Evolutionary conservation across 148 eudicot species (phyloP), one percentile per base, ranked within the genome.

Genomic region (Oxyria digyna): DNA sequence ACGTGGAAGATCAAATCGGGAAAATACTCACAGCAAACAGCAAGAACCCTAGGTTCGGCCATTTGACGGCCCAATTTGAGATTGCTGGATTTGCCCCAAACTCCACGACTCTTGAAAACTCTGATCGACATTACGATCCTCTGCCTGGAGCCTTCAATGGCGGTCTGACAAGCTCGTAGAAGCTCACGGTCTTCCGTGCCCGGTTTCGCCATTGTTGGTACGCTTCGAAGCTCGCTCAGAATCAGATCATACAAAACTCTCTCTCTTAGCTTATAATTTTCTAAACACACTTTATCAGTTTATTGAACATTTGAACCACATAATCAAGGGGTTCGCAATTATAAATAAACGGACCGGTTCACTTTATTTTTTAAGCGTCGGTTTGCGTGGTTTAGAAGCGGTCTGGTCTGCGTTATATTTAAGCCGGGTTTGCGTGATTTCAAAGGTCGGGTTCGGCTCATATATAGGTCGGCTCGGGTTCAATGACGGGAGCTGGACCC

Each of bases 1-100:
- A 15, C 18, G 4, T 27, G 35, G 20, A 6, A 54, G 37, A 13
- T 59, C 65, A 14, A 59, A 59, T 59, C 38, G 38, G 20, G 37
- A 15, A n/a, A 15, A 29, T 15, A 72, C 76, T 45, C 74, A 89
- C 93, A 78, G 64, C 85, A 83, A 73, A 90, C 77, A 74, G 86
- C 96, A 77, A 90, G 87, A 78, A 90, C 93, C 64, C 96, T 79
- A 67, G 96, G 88, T 76, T 90, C 87, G 46, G 96, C 96, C 93
- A 85, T 87, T 42, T 82, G 85, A 74, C 85, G 87, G 18, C 93
- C 93, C 41, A 92, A 71, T 78, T 89, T 92, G 21, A 59, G 65
- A 29, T 88, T 86, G 13, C 71, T 75, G 18, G 85, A 43, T 76
- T 84, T 86, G 38, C 82, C 87, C 81, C 82, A 86, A 70, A 80